Conservation (phyloP, 78 protist species). For the Dictyostelium firmibasis region DNA sequence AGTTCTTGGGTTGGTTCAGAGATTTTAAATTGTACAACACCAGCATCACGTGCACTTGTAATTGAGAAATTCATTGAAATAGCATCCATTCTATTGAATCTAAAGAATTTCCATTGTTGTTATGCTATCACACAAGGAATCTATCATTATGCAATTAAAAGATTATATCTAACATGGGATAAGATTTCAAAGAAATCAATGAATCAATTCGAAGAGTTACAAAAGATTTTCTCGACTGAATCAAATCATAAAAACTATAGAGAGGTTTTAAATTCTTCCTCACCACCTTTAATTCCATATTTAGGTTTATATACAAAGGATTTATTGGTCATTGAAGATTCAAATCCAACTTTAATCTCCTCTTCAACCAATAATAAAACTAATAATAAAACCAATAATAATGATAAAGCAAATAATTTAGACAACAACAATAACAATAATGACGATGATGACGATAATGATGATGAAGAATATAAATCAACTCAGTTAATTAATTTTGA, state of each 20-base stretch:
- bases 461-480: not conserved
- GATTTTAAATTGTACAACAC: not conserved
- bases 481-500: slow-evolving; percentile 36
- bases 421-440: not conserved
- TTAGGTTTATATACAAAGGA: slow-evolving; percentile 60
- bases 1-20: slow-evolving; percentile 75
- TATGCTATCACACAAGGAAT: slow-evolving; percentile 60
- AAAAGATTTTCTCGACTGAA: slow-evolving; percentile 34
- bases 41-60: slow-evolving; percentile 8
- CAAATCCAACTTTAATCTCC: slow-evolving; percentile 13
- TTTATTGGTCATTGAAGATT: slow-evolving; percentile 19
- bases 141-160: slow-evolving; percentile 34
- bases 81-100: not conserved
- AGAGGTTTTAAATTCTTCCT: not conserved
- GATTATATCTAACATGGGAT: slow-evolving; percentile 50
- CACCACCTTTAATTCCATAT: slow-evolving; percentile 62
- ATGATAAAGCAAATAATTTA: not conserved
- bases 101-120: slow-evolving; percentile 48
- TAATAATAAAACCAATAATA: not conserved
- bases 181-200: slow-evolving; percentile 30
- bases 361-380: not conserved
- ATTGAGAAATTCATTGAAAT: slow-evolving; percentile 61
- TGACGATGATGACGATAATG: not conserved
- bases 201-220: not conserved
- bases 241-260: slow-evolving; percentile 57